These are phyloP conservation scores for Diaporthe vexans DNA, from an alignment of 2,329 filamentous ascomycete species.

Conservation along the genomic window DNA sequence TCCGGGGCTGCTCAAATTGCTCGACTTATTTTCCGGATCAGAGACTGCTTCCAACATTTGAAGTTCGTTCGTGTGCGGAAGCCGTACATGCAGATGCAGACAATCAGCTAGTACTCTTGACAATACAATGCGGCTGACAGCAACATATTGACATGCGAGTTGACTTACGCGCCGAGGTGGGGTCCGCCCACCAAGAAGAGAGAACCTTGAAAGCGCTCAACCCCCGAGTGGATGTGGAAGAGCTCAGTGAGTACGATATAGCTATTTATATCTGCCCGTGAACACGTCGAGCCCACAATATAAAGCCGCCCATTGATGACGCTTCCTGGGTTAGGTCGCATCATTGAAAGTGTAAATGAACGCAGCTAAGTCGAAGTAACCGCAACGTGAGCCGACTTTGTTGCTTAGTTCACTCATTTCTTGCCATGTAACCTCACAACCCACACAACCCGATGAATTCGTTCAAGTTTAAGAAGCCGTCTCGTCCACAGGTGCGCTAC, in stretches of 20 bases:
- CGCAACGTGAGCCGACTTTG: background rate
- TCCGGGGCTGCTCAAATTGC: background rate
- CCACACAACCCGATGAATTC: background rate
- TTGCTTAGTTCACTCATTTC: background rate
- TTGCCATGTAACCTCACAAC: background rate
- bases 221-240: background rate
- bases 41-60: background rate
- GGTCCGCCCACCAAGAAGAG: background rate
- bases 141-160: background rate
- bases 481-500: background rate
- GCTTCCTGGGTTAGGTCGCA: background rate
- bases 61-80: background rate
- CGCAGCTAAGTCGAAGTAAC: background rate
- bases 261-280: conserved; percentile 11
- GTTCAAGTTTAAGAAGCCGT: background rate
- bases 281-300: background rate
- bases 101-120: background rate
- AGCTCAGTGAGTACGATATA: background rate
- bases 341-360: background rate
- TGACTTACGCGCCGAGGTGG: background rate
- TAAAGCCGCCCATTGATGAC: background rate
- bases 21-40: background rate
- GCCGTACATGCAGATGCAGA: background rate
- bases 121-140: background rate
- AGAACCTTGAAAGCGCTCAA: background rate